Evolutionary conservation across 1,284 basidiomycete species (phyloP).

Genomic region (Binderoboletus segoi): DNA sequence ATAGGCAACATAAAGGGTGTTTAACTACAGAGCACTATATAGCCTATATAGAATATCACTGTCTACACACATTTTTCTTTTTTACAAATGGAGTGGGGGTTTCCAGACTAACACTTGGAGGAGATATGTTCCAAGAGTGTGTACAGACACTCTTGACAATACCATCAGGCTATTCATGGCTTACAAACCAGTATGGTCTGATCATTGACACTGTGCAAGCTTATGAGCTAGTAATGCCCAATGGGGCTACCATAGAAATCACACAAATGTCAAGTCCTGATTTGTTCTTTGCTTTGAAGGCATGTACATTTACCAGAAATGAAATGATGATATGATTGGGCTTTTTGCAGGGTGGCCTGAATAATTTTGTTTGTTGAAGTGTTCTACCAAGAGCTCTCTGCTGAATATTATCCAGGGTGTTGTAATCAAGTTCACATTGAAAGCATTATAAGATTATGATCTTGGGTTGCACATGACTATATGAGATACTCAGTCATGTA

Average conservation of each 20-base stretch:
- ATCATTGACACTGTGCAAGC: constrained; percentile 51
- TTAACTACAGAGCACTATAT: too few relatives aligned
- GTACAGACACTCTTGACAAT: not conserved
- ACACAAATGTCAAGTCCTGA: constrained; percentile 35
- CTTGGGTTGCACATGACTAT: too few relatives aligned
- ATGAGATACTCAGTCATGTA: too few relatives aligned
- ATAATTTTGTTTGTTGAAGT: constrained; percentile 55
- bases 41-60: too few relatives aligned
- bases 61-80: too few relatives aligned
- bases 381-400: not conserved
- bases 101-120: constrained; percentile 41
- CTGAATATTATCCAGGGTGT: constrained; percentile 50
- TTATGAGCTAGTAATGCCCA: constrained; percentile 53
- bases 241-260: constrained; percentile 45
- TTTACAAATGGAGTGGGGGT: constrained; percentile 40
- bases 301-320: constrained; percentile 11
- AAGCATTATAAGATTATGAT: too few relatives aligned
- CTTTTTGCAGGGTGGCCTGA: constrained; percentile 48
- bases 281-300: constrained; percentile 53
- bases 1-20: too few relatives aligned
- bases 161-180: constrained; percentile 48
- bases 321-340: not conserved
- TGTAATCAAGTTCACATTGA: constrained; percentile 59
- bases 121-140: constrained; percentile 18
- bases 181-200: constrained; percentile 53